A percentile compares a stretch with the other conserved stretches of the same genome.
Evolutionary conservation across 306 rosid species (phyloP).

Genomic region (Ochetophila trinervis): DNA sequence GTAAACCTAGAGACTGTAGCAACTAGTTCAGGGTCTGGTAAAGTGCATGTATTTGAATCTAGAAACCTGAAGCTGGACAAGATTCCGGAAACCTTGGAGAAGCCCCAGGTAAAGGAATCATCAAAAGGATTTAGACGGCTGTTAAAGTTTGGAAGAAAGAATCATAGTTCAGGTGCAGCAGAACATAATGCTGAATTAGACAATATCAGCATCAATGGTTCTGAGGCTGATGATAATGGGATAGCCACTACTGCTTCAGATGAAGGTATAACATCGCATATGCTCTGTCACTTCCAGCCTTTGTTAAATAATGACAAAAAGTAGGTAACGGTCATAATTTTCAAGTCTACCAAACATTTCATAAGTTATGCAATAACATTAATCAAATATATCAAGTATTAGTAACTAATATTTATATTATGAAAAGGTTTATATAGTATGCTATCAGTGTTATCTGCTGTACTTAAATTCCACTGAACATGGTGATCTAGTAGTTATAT

Average conservation of each 20-base stretch:
- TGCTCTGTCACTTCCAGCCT: background rate
- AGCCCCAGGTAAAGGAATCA: constrained; percentile 68
- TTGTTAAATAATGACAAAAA: background rate
- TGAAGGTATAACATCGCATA: constrained; percentile 60
- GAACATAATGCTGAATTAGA: constrained; percentile 59
- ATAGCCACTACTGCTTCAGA: constrained; percentile 33
- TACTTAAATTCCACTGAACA: background rate
- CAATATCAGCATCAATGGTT: constrained; percentile 43
- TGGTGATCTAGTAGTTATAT: background rate
- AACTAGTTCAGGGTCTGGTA: constrained; percentile 43
- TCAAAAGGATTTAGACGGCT: constrained; percentile 72
- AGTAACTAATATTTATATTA: background rate
- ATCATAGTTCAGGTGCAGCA: constrained; percentile 54
- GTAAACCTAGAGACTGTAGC: constrained; percentile 41
- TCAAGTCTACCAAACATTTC: background rate
- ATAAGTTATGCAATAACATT: background rate
- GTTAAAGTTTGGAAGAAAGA: constrained; percentile 86
- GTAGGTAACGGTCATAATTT: background rate
- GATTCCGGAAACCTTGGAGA: constrained; percentile 84
- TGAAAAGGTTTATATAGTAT: background rate
- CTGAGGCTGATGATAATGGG: constrained; percentile 64
- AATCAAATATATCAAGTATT: background rate
- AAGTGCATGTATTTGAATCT: constrained; percentile 50
- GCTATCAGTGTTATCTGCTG: background rate
- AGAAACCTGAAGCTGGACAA: constrained; percentile 64